Conservation (phyloP, 1,139 yeast genomes). For the Taphrina populina region DNA sequence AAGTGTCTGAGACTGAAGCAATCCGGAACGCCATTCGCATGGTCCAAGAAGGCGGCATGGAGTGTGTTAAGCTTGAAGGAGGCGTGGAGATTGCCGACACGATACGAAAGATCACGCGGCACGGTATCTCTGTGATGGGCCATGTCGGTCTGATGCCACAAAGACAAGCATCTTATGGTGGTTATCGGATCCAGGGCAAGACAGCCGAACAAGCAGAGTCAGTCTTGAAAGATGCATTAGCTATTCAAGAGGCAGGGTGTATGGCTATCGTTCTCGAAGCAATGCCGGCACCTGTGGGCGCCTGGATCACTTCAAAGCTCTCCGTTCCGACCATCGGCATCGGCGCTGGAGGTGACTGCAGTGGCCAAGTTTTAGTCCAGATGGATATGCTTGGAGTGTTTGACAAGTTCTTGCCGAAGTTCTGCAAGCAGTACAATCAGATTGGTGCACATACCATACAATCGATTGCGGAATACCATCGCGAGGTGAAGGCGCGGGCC, state of each 20-base stretch:
- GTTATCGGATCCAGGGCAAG: conserved; percentile 82
- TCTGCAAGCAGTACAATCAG: conserved; percentile 68
- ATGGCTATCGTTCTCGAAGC: conserved; percentile 79
- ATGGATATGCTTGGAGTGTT: conserved; percentile 75
- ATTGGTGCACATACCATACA: conserved; percentile 54
- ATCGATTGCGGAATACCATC: conserved; percentile 56
- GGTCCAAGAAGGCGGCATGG: conserved; percentile 62
- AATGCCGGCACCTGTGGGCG: conserved; percentile 73
- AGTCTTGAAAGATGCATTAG: conserved; percentile 62
- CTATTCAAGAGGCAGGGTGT: conserved; percentile 74
- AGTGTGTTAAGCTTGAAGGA: conserved; percentile 86
- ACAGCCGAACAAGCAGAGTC: conserved; percentile 56
- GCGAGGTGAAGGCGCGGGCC: conserved; percentile 55
- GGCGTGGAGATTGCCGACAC: conserved; percentile 58
- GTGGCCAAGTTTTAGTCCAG: conserved; percentile 89
- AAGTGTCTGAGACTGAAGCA: conserved; percentile 64
- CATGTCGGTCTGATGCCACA: conserved; percentile 95
- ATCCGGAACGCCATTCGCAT: conserved; percentile 60
- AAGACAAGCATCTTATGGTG: conserved; percentile 73
- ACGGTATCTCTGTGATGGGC: conserved; percentile 89
- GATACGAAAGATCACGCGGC: conserved; percentile 54
- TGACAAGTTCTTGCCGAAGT: conserved; percentile 62
- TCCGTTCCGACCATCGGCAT: conserved; percentile 86
- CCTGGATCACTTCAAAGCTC: conserved; percentile 59
- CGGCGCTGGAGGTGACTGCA: conserved; percentile 83